A percentile compares a stretch with the other conserved stretches of the same genome.
Evolutionary conservation across 2,329 filamentous ascomycete genomes (phyloP).

Genomic region (Penicillium sp.): DNA sequence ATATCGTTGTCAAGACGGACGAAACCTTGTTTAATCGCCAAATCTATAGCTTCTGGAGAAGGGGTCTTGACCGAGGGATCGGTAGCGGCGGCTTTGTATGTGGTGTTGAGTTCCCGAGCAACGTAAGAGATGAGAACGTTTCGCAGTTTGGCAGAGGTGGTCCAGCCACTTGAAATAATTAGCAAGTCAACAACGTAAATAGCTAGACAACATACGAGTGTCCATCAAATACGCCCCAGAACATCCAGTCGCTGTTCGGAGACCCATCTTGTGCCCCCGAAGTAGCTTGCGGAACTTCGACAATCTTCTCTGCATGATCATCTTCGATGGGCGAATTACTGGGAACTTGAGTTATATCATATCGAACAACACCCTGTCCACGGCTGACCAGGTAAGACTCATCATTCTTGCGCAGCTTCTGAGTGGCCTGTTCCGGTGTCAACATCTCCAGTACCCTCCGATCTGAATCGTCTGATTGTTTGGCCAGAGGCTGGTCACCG

Average conservation of each 20-base stretch:
- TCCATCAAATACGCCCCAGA: conserved; percentile 98
- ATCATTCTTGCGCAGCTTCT: conserved; percentile 83
- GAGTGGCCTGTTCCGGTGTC: conserved; percentile 86
- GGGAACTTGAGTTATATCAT: conserved; percentile 89
- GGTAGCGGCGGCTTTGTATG: conserved; percentile 71
- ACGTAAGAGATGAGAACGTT: conserved; percentile 91
- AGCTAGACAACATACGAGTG: conserved; percentile 65
- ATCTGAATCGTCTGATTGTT: conserved; percentile 79
- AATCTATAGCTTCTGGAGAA: conserved; percentile 74
- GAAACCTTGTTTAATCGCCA: conserved; percentile 90
- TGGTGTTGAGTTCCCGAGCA: conserved; percentile 84
- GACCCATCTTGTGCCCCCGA: conserved; percentile 54
- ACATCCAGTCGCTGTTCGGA: conserved; percentile 88
- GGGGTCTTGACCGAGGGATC: conserved; percentile 60
- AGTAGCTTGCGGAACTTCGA: conserved; percentile 70
- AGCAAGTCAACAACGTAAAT: conserved; percentile 3
- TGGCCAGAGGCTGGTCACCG: conserved; percentile 80
- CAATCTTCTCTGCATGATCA: conserved; percentile 96
- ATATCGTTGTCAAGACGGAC: conserved; percentile 88
- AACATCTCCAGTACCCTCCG: conserved; percentile 92
- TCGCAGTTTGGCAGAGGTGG: conserved; percentile 90
- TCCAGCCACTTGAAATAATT: conserved; percentile 70
- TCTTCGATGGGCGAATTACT: conserved; percentile 98
- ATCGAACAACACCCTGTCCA: conserved; percentile 86
- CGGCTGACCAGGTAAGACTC: conserved; percentile 87